Base-by-base conservation (phyloP, 805 yeast genomes). In the Monosporozyma servazzii region DNA sequence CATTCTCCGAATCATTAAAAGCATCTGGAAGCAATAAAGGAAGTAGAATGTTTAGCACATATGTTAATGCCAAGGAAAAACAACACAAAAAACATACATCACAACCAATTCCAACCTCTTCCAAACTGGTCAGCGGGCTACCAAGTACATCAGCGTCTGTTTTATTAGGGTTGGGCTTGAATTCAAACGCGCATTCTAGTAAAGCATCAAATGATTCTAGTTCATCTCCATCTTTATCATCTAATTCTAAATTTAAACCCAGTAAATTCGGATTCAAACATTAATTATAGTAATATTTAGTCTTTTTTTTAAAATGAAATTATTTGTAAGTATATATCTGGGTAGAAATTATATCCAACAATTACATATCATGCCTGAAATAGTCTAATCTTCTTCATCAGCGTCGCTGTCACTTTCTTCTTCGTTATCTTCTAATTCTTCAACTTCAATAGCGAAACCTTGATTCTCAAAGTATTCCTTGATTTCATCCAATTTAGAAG, bases 361-460 rank as follows among this genome's bases (percentile, higher is more conserved):
- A 33, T 13, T 46, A 31, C 9, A 46, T 17, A n/a, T n/a, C n/a
- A 43, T 31, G 4, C 8, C 15, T 20, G 10, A 17, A n/a, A 3
- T 17, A 13, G 10, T 29, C 41, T 18, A 13, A 23, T 48, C 3
- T 15, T 45, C 45, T 20, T 51, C 51, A 8, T 44, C 31, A n/a
- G 29, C 37, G 4, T 30, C 54, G 4, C 55, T 57, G 17, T 58
- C 63, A 6, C 53, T 62, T 3, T 57, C 65, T 9, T 58, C 68
- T 3, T 65, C 74, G 1, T 60, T 71, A 4, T 61, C 69, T 8
- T 64, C 66, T 53, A 84, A 67, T 48, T 79, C 80, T 54, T 84
- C 88, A 29, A 81, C 69, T 5, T 65, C 62, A 27, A 85, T 84
- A 0, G 70, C 67, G 62, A 84, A 91, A 0, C 95, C 95, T 47